Evolutionary conservation across 371 early-diverging fungal species (phyloP).

Genomic region (Mortierella sp.): DNA sequence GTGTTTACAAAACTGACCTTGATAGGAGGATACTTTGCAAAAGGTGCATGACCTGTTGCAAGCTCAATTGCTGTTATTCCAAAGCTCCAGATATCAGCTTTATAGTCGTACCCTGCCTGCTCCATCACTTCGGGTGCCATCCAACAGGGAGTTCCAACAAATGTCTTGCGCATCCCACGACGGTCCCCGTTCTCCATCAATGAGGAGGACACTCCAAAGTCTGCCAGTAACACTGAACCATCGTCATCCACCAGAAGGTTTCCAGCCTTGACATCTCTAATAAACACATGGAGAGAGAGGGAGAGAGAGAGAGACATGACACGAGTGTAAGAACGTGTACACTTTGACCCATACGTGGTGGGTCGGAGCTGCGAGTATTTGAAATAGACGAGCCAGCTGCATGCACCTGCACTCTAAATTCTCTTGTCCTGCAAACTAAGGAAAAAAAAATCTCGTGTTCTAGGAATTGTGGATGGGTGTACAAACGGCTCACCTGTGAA

Average conservation of each 20-base stretch:
- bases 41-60: constrained; percentile 88
- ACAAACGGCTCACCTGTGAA: constrained; percentile 63
- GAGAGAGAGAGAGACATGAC: not conserved
- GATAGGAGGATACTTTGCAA: constrained; percentile 86
- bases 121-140: constrained; percentile 80
- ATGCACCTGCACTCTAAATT: not conserved
- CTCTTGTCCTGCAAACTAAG: not conserved
- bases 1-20: constrained; percentile 61
- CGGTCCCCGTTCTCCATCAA: constrained; percentile 79
- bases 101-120: constrained; percentile 77
- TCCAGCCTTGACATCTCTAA: constrained; percentile 87
- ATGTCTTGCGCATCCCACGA: constrained; percentile 78
- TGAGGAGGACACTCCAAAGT: constrained; percentile 86
- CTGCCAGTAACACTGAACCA: constrained; percentile 83
- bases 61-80: constrained; percentile 89
- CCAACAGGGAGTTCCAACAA: constrained; percentile 91
- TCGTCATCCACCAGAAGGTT: constrained; percentile 84
- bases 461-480: too few species aligned
- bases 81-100: constrained; percentile 91
- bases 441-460: too few species aligned
- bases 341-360: not conserved
- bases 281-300: not conserved
- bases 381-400: not conserved
- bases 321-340: not conserved
- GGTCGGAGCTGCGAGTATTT: not conserved